These are phyloP conservation scores for Xylaria bambusicola DNA, from an alignment of 495 filamentous ascomycete species.

Conservation along the genomic window DNA sequence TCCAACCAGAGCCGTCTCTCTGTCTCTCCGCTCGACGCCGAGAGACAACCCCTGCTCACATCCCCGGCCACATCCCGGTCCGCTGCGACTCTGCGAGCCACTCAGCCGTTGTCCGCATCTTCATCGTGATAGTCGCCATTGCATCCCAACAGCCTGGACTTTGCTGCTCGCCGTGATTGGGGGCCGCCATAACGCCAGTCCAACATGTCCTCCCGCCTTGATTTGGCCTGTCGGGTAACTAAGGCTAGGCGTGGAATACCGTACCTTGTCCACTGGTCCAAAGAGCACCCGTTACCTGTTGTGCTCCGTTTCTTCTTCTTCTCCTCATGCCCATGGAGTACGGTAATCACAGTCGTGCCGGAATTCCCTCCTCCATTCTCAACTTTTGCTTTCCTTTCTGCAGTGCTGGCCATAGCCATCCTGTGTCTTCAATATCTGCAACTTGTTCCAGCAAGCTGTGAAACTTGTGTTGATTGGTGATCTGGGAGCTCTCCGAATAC, in stretches of 20 bases:
- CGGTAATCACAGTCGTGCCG: not conserved
- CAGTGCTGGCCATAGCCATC: not conserved
- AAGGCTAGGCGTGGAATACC: not conserved
- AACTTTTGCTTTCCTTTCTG: not conserved
- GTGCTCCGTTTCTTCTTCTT: not conserved
- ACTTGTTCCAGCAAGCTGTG: constrained; percentile 20
- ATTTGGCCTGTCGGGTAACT: not conserved
- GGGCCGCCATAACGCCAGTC: constrained; percentile 4
- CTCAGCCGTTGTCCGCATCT: constrained; percentile 21
- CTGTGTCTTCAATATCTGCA: not conserved
- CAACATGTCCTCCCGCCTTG: not conserved
- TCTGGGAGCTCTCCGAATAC: constrained; percentile 24
- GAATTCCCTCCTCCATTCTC: not conserved
- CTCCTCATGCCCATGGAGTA: not conserved
- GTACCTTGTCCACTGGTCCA: not conserved
- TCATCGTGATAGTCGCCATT: constrained; percentile 20
- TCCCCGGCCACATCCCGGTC: not conserved
- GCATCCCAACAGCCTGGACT: not conserved
- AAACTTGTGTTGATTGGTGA: constrained; percentile 26
- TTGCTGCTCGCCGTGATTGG: not conserved
- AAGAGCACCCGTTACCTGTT: not conserved
- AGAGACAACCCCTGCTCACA: constrained; percentile 6
- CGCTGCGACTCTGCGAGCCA: not conserved
- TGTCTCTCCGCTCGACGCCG: constrained; percentile 28
- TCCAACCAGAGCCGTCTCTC: constrained; percentile 30